Evolutionary conservation across 345 rosid genomes (phyloP).

Genomic region (Erucastrum elatum): DNA sequence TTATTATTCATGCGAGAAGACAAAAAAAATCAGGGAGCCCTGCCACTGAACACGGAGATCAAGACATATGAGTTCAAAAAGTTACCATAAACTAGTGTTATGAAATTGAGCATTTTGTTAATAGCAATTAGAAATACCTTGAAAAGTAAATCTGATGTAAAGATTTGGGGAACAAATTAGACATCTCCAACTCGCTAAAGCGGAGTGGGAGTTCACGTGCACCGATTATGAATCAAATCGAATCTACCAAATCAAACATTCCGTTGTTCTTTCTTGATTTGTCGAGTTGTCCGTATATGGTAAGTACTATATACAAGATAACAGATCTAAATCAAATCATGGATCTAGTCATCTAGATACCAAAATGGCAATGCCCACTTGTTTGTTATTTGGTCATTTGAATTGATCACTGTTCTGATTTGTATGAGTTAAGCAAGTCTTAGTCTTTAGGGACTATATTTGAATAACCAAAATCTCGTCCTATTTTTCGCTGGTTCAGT

Average conservation of each 20-base stretch:
- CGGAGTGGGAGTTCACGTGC: slow-evolving; percentile 14
- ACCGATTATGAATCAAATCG: background rate
- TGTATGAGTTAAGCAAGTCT: background rate
- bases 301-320: slow-evolving; percentile 2
- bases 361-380: slow-evolving; percentile 4
- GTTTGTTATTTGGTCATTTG: background rate
- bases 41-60: background rate
- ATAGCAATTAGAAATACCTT: background rate
- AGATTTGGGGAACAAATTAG: background rate
- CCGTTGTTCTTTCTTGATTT: background rate
- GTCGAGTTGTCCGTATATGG: background rate
- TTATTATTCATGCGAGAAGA: background rate
- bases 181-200: background rate
- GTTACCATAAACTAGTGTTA: background rate
- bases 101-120: background rate
- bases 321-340: background rate
- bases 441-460: background rate
- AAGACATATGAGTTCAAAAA: background rate
- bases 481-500: background rate
- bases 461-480: background rate
- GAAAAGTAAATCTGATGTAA: background rate
- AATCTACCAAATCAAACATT: slow-evolving; percentile 7
- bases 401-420: background rate
- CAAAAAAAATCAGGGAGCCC: background rate
- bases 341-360: background rate